Percentiles rank a stretch among this genome's conserved stretches.
Conservation (phyloP, 768 basidiomycete species). For the Pisolithus sp. region DNA sequence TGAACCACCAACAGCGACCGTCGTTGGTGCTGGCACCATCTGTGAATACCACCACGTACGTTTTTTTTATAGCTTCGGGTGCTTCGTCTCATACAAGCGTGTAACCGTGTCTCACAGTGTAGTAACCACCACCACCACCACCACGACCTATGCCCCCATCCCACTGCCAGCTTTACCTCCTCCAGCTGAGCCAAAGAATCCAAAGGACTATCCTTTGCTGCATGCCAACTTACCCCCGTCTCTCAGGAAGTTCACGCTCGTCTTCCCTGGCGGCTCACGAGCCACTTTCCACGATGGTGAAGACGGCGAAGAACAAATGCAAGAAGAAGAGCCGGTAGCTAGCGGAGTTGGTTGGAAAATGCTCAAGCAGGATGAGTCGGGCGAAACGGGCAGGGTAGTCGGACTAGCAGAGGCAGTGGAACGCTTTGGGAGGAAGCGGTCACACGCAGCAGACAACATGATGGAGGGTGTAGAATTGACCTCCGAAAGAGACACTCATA, state of each 20-base stretch:
- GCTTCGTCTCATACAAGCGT: conserved; percentile 14
- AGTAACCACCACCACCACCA: conserved; percentile 87
- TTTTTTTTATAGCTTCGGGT: conserved; percentile 9
- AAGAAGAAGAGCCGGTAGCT: conserved; percentile 62
- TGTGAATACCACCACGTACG: conserved; percentile 79
- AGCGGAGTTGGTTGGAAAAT: conserved; percentile 71
- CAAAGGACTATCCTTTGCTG: conserved; percentile 73
- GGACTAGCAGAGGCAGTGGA: conserved; percentile 77
- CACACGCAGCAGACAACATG: conserved; percentile 45
- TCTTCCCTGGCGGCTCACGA: conserved; percentile 74
- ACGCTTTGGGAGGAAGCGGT: conserved; percentile 63
- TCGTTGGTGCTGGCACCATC: conserved; percentile 71
- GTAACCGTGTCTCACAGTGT: conserved; percentile 44
- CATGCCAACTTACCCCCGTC: conserved; percentile 69
- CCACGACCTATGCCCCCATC: conserved; percentile 86
- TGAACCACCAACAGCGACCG: conserved; percentile 62
- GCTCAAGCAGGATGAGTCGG: conserved; percentile 58
- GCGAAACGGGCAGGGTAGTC: conserved; percentile 45
- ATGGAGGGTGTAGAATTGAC: conserved; percentile 74
- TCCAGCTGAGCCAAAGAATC: conserved; percentile 65
- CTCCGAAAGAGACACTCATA: conserved; percentile 37
- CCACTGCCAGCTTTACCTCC: conserved; percentile 68
- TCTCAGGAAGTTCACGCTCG: conserved; percentile 67
- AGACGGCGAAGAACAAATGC: conserved; percentile 56
- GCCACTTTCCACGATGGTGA: conserved; percentile 76